phyloP scores from a whole-genome alignment of 768 basidiomycete species.

The Coprinellus aureogranulatus region DNA sequence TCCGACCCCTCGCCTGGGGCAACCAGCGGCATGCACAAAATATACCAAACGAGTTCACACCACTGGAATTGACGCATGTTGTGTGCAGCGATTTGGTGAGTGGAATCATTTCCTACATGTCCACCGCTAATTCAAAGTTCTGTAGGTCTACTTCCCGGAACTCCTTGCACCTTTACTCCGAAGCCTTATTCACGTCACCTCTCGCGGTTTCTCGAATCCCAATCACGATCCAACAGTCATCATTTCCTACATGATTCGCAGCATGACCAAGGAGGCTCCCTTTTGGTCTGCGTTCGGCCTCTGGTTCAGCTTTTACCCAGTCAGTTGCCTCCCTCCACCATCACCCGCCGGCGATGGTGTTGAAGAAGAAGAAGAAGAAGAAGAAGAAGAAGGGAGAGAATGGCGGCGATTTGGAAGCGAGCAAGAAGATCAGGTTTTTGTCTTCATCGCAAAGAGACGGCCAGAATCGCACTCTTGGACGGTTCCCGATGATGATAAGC shows the following conservation, averaged over 20 bases:
- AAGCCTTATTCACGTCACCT: slow-evolving; percentile 70
- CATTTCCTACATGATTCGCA: slow-evolving; percentile 77
- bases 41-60: background rate
- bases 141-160: slow-evolving; percentile 82
- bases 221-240: slow-evolving; percentile 39
- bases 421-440: slow-evolving; percentile 47
- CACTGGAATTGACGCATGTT: slow-evolving; percentile 52
- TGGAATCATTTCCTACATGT: slow-evolving; percentile 10
- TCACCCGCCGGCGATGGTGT: slow-evolving; percentile 12
- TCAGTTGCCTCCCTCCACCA: slow-evolving; percentile 17
- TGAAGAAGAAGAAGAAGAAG: slow-evolving; percentile 13
- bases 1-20: slow-evolving; percentile 75
- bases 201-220: slow-evolving; percentile 37
- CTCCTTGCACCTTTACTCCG: slow-evolving; percentile 75
- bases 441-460: slow-evolving; percentile 62
- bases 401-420: slow-evolving; percentile 46
- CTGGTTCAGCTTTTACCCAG: slow-evolving; percentile 68
- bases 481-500: slow-evolving; percentile 49
- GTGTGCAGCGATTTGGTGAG: slow-evolving; percentile 83
- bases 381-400: slow-evolving; percentile 10
- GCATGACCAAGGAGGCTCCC: slow-evolving; percentile 63
- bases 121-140: background rate
- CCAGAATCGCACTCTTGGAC: slow-evolving; percentile 57
- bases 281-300: slow-evolving; percentile 83
- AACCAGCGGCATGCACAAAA: slow-evolving; percentile 37